Evolutionary conservation across 495 filamentous ascomycete species (phyloP).

Genomic region (Cladorrhinum samala): DNA sequence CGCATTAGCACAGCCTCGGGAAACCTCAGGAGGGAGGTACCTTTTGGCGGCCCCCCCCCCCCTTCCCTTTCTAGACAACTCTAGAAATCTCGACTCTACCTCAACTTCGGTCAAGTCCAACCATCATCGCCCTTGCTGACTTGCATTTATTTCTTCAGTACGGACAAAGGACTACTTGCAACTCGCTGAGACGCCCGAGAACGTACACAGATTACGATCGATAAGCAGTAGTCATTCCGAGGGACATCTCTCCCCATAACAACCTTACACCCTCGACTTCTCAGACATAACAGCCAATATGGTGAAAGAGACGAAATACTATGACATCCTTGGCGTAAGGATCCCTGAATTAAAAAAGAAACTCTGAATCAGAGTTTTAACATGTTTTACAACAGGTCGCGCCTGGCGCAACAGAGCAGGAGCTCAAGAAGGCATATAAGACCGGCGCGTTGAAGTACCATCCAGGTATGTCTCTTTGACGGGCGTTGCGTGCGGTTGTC

Average conservation of each 20-base stretch:
- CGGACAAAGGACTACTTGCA: no score
- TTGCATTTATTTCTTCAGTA: no score
- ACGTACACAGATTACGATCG: no score
- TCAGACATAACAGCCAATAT: slow-evolving; percentile 46
- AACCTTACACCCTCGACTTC: no score
- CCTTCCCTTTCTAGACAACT: neutral
- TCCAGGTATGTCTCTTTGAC: slow-evolving; percentile 67
- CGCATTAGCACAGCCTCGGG: neutral
- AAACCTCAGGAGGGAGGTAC: no score
- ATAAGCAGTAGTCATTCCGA: no score
- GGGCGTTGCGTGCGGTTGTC: no score
- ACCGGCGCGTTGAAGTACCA: slow-evolving; percentile 85
- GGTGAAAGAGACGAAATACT: slow-evolving; percentile 86
- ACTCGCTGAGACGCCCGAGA: no score
- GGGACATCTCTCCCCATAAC: no score
- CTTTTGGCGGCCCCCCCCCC: neutral
- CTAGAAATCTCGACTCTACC: no score
- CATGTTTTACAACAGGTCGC: slow-evolving; percentile 51
- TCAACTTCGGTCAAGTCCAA: no score
- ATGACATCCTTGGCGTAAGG: slow-evolving; percentile 81
- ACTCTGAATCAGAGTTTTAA: slow-evolving; percentile 31
- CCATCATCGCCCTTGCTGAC: no score
- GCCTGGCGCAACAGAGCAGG: slow-evolving; percentile 63
- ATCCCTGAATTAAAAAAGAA: neutral
- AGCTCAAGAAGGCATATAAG: slow-evolving; percentile 88